Conservation (phyloP, 2,329 filamentous ascomycete species). For the Grosmannia penicillata region DNA sequence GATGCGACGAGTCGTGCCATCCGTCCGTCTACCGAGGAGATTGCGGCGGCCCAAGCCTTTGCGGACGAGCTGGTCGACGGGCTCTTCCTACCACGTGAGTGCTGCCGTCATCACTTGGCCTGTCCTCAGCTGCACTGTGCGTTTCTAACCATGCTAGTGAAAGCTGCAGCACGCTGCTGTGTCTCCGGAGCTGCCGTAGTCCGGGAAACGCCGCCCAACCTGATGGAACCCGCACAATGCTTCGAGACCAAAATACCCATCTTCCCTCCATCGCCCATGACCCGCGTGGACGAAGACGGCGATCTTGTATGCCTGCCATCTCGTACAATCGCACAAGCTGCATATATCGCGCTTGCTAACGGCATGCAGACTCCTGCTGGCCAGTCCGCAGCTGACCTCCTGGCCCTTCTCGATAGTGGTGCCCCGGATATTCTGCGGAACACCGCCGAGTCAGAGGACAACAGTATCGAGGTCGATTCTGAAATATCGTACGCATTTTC, state of each 20-base stretch:
- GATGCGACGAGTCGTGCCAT: too few relatives aligned
- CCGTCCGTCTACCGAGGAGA: neutral
- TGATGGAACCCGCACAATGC: too few relatives aligned
- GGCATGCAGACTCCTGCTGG: neutral
- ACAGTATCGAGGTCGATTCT: neutral
- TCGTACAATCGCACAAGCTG: neutral
- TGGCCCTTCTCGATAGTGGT: neutral
- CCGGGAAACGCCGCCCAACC: too few relatives aligned
- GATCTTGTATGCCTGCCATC: neutral
- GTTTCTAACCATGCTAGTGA: neutral
- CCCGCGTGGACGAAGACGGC: neutral
- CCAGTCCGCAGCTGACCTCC: neutral
- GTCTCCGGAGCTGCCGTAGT: too few relatives aligned
- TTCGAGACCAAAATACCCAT: neutral
- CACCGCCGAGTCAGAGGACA: neutral
- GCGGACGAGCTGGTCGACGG: conserved; percentile 1
- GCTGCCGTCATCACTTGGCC: neutral
- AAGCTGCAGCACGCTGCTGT: too few relatives aligned
- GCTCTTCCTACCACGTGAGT: conserved; percentile 2
- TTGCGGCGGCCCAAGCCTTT: neutral
- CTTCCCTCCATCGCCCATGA: conserved; percentile 7
- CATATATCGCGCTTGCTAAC: neutral
- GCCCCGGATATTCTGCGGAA: neutral
- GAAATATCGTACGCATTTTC: neutral
- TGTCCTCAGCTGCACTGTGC: neutral